Base-by-base conservation (phyloP, 805 yeast genomes). In the Hanseniaspora vineae region DNA sequence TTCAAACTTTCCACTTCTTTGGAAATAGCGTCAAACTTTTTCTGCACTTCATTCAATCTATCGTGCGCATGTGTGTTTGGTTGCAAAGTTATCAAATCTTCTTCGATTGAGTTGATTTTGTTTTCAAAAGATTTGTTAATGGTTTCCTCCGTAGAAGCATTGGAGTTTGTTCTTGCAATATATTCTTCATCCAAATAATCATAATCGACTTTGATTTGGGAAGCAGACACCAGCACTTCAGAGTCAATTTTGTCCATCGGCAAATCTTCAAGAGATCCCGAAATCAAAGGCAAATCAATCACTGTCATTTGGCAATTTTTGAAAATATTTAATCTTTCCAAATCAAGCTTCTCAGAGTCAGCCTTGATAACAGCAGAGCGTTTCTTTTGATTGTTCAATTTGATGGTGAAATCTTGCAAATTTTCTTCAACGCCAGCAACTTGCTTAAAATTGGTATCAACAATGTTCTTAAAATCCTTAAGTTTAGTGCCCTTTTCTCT, bases 51-150 rank as follows among this genome's bases (percentile, higher is more conserved):
- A 35, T 69, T 72, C 42, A 86, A 72, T 55, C 96, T 72, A 46
- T 84, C 94, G 31, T 75, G 66, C 0, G 96, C 96, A 53, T 82
- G 83, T 37, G 78, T 70, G 61, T 87, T 87, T n/a, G 96, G 96
- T 32, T 85, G 78, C 56, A 87, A 44, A 48, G 55, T 44, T 44
- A 61, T 55, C 46, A 67, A 50, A 42, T 57, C 61, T 46, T 65
- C 66, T 31, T 63, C 58, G 10, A 65, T 51, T 2, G 59, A 66
- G n/a, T 58, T 58, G 9, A 77, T 69, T 42, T 66, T 66, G 1
- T 58, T 60, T 12, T 64, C 71, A 50, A 70, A 67, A 10, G 68
- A 67, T 20, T 55, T 49, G 31, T 60, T 59, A 17, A 65, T 55
- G 2, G 57, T 50, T 6, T 55, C 60, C 29, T 33, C 32, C 6